Percentiles rank a stretch among this genome's conserved stretches.
Evolutionary conservation across 257 asterid species (phyloP).

Genomic region (Echium plantagineum): DNA sequence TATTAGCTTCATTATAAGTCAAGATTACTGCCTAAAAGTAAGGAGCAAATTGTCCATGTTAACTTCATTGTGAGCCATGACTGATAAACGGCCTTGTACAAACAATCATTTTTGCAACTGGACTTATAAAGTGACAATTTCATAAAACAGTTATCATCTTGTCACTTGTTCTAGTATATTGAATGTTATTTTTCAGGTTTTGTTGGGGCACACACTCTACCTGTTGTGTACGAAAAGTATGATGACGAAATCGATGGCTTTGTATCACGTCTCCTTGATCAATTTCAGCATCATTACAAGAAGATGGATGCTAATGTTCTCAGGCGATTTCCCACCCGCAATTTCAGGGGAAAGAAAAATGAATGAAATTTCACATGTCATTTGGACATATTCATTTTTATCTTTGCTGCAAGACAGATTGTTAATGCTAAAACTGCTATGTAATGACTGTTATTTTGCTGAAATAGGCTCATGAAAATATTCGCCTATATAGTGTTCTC

Average conservation of each 20-base stretch:
- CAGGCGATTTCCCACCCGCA: slow-evolving; percentile 38
- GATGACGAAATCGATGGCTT: slow-evolving; percentile 66
- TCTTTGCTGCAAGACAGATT: not conserved
- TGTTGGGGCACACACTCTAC: slow-evolving; percentile 74
- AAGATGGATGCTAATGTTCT: slow-evolving; percentile 57
- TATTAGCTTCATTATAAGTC: too few species aligned
- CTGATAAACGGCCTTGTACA: too few species aligned
- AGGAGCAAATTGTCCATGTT: too few species aligned
- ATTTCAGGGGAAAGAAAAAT: slow-evolving; percentile 37
- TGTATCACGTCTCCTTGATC: slow-evolving; percentile 30
- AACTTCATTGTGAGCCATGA: too few species aligned
- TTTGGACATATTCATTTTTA: not conserved
- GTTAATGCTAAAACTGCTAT: not conserved
- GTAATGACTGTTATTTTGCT: not conserved
- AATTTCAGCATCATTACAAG: slow-evolving; percentile 45
- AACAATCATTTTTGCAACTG: too few species aligned
- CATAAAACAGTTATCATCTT: too few species aligned
- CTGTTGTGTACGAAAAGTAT: slow-evolving; percentile 65
- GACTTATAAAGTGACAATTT: too few species aligned
- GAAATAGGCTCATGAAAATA: not conserved
- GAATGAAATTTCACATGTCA: slow-evolving; percentile 19
- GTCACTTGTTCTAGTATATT: too few species aligned
- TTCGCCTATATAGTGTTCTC: not conserved
- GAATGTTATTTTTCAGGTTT: slow-evolving; percentile 32
- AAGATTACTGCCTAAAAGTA: too few species aligned